Evolutionary conservation across 768 basidiomycete species (phyloP), one percentile per base, ranked within the genome.

Genomic region (Gymnopilus junonius): DNA sequence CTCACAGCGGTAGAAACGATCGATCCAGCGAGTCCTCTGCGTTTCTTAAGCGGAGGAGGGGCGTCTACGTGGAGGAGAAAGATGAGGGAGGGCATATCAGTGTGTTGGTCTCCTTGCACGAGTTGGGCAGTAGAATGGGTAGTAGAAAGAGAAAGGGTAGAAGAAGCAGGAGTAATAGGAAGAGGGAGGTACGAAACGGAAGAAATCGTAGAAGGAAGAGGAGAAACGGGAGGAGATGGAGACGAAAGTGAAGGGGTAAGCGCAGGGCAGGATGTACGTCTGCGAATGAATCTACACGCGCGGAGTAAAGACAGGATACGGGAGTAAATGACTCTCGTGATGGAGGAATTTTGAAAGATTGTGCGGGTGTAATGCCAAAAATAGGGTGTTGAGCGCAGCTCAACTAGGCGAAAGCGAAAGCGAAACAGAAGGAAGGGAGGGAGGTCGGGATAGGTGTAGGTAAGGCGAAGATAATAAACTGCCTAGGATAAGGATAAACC

Each of bases 1-100:
- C 85, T 92, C 76, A 94, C 79, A 59, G 93, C 93, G 32, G 92
- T 91, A 15, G 91, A 90, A 65, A 94, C 86, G 70, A 95, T 89
- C 61, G 91, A 89, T 65, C 91, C 91, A 66, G 92, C 89, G 75
- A 94, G 83, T 63, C 89, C 89, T 70, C 90, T 87, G 63, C 92
- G 90, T 71, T 89, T 88, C 81, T 94, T 94, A 68, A 86, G 79
- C 50, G 92, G 89, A 35, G 87, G 87, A 55, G n/a, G n/a, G n/a
- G 89, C 73, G 72, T 92, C 92, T 93, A 89, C 76, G 80, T 85
- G 78, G 58, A 84, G 74, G 59, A 82, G 69, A 61, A 85, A 11
- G 20, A 42, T 8, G 40, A 42, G 40, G 11, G 40, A 42, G 40
- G 40, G 40, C 40, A 42, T n/a, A n/a, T n/a, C n/a, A n/a, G n/a